phyloP scores from a whole-genome alignment of 208 protist species.

The Leishmania martiniquensis region DNA sequence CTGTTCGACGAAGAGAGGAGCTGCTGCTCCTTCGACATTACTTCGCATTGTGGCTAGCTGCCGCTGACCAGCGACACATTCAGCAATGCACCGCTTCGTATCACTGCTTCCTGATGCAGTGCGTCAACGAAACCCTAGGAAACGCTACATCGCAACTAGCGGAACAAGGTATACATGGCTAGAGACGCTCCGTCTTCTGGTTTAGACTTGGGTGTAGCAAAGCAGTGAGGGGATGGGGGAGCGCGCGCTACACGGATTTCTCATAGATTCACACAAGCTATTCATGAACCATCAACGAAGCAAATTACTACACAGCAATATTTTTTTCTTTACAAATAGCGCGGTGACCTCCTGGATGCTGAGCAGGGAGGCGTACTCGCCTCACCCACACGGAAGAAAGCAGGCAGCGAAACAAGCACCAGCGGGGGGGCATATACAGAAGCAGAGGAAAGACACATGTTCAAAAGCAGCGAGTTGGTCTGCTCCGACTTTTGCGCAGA shows the following conservation, averaged over 20 bases:
- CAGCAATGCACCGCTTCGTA: conserved; percentile 27
- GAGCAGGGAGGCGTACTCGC: not conserved
- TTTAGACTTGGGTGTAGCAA: too few relatives aligned
- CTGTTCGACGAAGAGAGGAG: conserved; percentile 1
- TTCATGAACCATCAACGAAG: not conserved
- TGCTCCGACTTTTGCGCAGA: not conserved
- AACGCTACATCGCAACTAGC: not conserved
- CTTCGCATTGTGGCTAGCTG: conserved; percentile 18
- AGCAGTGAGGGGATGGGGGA: not conserved
- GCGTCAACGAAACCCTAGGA: conserved; percentile 16
- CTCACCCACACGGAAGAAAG: not conserved
- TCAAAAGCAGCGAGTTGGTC: not conserved
- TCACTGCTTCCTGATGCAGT: conserved; percentile 24
- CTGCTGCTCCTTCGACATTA: conserved; percentile 17
- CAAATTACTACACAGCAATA: not conserved
- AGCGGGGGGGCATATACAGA: not conserved
- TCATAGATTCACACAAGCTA: conserved; percentile 3
- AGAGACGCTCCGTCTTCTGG: not conserved
- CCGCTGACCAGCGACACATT: conserved; percentile 14
- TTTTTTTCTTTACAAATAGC: not conserved
- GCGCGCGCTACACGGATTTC: not conserved
- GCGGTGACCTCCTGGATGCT: not conserved
- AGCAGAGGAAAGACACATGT: not conserved
- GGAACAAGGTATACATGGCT: not conserved
- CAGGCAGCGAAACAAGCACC: not conserved